Conservation (phyloP, 805 yeast genomes). For the Ogataea pini region DNA sequence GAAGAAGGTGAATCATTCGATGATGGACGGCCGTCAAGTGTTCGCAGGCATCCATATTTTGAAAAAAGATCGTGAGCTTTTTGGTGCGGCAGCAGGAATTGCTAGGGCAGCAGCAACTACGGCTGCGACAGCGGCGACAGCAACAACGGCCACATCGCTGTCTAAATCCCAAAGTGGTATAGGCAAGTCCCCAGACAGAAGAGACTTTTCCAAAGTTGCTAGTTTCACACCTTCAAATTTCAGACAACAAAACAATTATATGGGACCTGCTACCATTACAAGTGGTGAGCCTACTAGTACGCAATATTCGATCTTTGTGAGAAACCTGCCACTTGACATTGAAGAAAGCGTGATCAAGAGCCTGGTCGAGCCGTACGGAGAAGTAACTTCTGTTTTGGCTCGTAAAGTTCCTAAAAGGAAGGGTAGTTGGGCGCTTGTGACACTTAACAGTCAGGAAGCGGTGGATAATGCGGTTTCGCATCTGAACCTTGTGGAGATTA, state of each 20-base stretch:
- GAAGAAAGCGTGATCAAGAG: constrained; percentile 27
- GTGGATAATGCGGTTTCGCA: constrained; percentile 29
- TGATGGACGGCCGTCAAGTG: constrained; percentile 25
- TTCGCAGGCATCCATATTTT: constrained; percentile 33
- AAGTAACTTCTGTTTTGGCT: constrained; percentile 29
- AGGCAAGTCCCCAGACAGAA: constrained; percentile 1
- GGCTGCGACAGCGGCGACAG: too few relatives aligned
- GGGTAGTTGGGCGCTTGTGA: constrained; percentile 37
- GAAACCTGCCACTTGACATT: constrained; percentile 33
- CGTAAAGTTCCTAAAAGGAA: constrained; percentile 31
- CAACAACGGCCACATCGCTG: neutral
- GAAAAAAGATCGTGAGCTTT: constrained; percentile 31
- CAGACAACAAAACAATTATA: neutral
- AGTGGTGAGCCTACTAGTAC: constrained; percentile 21
- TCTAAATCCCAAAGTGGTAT: neutral
- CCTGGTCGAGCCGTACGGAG: constrained; percentile 34
- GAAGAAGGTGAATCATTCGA: constrained; percentile 25
- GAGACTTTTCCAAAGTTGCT: constrained; percentile 17
- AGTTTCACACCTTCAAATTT: constrained; percentile 15
- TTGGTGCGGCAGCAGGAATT: constrained; percentile 13
- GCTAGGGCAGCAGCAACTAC: neutral
- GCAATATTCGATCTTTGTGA: constrained; percentile 32
- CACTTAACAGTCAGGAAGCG: constrained; percentile 28
- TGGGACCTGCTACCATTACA: neutral
- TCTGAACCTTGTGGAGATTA: constrained; percentile 31